Percentiles rank a stretch among this genome's conserved stretches.
These are phyloP conservation scores for Gossypium lobatum DNA, from an alignment of 441 rosid genomes.

Conservation along the genomic window DNA sequence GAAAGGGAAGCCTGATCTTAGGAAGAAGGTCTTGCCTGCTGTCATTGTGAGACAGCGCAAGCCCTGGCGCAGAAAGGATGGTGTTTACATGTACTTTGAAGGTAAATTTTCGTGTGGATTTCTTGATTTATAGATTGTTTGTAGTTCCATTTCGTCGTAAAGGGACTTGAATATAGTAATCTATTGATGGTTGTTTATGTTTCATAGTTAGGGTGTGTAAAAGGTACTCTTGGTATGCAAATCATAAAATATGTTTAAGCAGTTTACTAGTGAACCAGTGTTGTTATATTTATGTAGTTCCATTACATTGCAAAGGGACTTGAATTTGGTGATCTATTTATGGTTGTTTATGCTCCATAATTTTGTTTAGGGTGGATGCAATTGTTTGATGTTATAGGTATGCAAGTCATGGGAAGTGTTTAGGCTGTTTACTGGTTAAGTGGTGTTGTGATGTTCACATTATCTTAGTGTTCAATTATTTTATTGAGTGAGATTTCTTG, in stretches of 20 bases:
- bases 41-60: conserved; percentile 78
- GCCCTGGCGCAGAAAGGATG: conserved; percentile 88
- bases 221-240: neutral
- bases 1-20: conserved; percentile 77
- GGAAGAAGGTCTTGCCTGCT: conserved; percentile 79
- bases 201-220: too few relatives aligned
- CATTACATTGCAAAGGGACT: neutral
- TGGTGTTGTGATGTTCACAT: conserved; percentile 9
- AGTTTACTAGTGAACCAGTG: too few relatives aligned
- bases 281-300: neutral
- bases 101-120: conserved; percentile 21
- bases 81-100: conserved; percentile 86
- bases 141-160: neutral
- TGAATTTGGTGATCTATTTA: neutral
- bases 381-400: neutral
- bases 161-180: neutral
- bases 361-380: neutral
- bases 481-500: conserved; percentile 20
- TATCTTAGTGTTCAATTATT: conserved; percentile 9
- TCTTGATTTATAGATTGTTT: neutral
- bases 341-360: neutral
- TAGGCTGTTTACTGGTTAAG: conserved; percentile 25
- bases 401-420: neutral
- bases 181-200: neutral
- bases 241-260: too few relatives aligned